Percentiles rank a stretch among this genome's conserved stretches.
Conservation (phyloP, 257 asterid genomes). For the Capsicum rhomboideum region DNA sequence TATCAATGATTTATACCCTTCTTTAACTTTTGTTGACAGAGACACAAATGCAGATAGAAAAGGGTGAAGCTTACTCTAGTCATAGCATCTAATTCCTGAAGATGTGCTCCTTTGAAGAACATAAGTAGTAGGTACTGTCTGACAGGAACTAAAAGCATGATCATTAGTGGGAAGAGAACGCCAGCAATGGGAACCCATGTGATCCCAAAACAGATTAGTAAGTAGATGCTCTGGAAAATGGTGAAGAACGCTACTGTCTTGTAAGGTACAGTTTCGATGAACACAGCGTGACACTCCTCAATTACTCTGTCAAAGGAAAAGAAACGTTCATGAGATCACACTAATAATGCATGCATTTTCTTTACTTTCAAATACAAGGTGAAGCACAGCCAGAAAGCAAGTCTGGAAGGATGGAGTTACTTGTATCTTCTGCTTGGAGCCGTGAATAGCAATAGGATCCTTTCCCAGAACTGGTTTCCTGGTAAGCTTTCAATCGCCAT, state of each 20-base stretch:
- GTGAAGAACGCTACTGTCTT: constrained; percentile 15
- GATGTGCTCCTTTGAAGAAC: constrained; percentile 14
- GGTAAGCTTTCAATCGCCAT: constrained; percentile 21
- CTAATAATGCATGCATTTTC: background rate
- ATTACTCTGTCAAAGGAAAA: constrained; percentile 1
- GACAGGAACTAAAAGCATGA: constrained; percentile 19
- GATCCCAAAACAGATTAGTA: constrained; percentile 15
- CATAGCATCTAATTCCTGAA: constrained; percentile 13
- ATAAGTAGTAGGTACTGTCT: constrained; percentile 10
- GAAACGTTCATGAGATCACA: background rate
- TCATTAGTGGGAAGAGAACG: constrained; percentile 12
- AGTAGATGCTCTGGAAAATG: constrained; percentile 12
- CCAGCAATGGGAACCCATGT: constrained; percentile 21
- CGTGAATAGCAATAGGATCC: constrained; percentile 8
- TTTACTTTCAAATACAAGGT: background rate
- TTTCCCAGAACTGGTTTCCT: constrained; percentile 18
- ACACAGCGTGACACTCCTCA: constrained; percentile 13
- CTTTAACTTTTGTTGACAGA: background rate
- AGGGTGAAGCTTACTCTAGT: constrained; percentile 9
- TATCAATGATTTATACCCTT: background rate
- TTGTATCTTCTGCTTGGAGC: constrained; percentile 22
- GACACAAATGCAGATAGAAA: background rate
- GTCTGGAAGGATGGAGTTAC: background rate
- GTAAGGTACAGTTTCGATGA: constrained; percentile 14
- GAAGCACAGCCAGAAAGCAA: background rate